Base-by-base conservation (phyloP, 257 asterid species). In the Lantana camara region DNA sequence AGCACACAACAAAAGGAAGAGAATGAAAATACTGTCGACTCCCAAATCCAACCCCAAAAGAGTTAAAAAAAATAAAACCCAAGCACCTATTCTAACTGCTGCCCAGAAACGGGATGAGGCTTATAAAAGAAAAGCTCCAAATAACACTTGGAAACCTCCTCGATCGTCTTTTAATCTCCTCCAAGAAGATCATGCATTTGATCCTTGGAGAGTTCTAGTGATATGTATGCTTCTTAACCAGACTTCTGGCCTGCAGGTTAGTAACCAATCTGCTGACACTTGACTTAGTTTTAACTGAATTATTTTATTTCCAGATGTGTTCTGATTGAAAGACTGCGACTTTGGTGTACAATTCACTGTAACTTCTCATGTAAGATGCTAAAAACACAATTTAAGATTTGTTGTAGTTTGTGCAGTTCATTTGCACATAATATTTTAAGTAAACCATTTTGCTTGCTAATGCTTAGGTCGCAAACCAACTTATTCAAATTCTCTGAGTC, bases 181-280 rank as follows among this genome's bases (percentile, higher is more conserved):
- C 64, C 98, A 91, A 74, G 96, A 91, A 79, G 87, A 89, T 65
- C 97, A 91, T 56, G 73, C 73, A 9, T 83, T 80, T 71, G 97
- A 91, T 89, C 98, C 98, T 38, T 91, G 98, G 97, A 86, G 96
- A 79, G 97, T 91, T 56, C 74, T 91, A 76, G 81, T 91, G 37
- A 91, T 91, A 73, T 91, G 98, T 58, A 86, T 89, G 83, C 92
- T 91, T 72, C 95, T 91, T 57, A 91, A 91, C 83, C 70, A 54
- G 68, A 89, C 96, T 16, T 74, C 83, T 54, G 98, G 98, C 35
- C 12, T n/a, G 20, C 96, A 91, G 95, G 98, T 86, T 63, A 30
- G 52, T 49, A 13, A 21, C 21, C 57, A 51, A 20, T 47, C 38
- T 22, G 15, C 51, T 24, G n/a, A n/a, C n/a, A n/a, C n/a, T n/a